Conservation (phyloP, 2,329 filamentous ascomycete species). For the Fusarium decemcellulare region DNA sequence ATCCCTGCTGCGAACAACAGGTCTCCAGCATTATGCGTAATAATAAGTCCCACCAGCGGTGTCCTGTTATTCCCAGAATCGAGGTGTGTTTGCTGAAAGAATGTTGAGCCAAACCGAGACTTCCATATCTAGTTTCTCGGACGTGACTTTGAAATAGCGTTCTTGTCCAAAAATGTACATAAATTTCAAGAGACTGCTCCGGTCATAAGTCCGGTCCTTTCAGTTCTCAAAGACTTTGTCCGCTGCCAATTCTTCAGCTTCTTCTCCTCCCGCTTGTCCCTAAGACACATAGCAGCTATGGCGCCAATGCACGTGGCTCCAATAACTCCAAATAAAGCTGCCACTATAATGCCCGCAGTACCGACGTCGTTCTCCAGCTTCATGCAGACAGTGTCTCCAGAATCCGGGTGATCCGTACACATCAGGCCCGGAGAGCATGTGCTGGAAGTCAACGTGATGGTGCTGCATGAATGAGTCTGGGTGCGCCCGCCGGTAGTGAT, state of each 20-base stretch:
- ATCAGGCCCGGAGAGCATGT: slow-evolving; percentile 18
- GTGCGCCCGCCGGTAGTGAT: slow-evolving; percentile 23
- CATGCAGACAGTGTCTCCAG: slow-evolving; percentile 22
- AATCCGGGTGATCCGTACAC: slow-evolving; percentile 18
- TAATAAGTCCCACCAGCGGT: no score
- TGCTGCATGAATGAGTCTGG: slow-evolving; percentile 17
- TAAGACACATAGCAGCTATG: slow-evolving; percentile 4
- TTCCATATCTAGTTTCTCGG: no score
- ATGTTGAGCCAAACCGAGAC: no score
- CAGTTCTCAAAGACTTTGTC: slow-evolving; percentile 3
- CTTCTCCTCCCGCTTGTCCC: slow-evolving; percentile 15
- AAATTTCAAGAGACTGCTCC: no score
- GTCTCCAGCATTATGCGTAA: no score
- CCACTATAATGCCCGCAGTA: slow-evolving; percentile 20
- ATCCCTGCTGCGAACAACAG: no score
- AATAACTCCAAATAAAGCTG: not conserved
- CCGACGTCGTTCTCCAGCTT: slow-evolving; percentile 13
- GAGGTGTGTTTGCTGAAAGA: no score
- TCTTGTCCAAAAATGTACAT: no score
- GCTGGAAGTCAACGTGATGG: slow-evolving; percentile 24
- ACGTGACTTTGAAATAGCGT: no score
- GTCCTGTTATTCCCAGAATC: no score
- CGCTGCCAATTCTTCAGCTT: slow-evolving; percentile 13
- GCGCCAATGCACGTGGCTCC: slow-evolving; percentile 19
- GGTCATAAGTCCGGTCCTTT: no score